Base-by-base conservation (phyloP, 352 stramenopile species). In the Achlya hypogyna region DNA sequence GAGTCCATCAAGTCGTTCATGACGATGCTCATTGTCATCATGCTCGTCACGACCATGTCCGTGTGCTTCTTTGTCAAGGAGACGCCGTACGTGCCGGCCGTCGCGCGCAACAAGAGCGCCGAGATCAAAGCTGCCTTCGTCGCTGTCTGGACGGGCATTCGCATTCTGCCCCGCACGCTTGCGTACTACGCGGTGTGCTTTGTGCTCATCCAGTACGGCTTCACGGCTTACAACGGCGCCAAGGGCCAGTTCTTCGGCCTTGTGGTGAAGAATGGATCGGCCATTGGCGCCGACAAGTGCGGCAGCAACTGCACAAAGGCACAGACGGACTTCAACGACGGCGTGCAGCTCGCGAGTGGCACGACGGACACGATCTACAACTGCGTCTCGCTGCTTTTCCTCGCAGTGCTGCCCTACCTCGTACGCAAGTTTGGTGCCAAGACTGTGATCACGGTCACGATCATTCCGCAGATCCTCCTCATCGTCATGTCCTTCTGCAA, bases 191-290 rank as follows among this genome's bases (percentile, higher is more conserved):
- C 78, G 58, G 22, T 84, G 5, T 72, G 86, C 28, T 66, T 86
- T 27, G 77, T 88, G 35, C 79, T 63, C 47, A 62, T 88, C 32
- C 69, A 82, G 64, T 88, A 78, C 65, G 79, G 79, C 10, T 83
- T 80, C 58, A 84, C 76, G 10, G 78, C 78, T 2, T 88, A 88
- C 66, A 83, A 83, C 47, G 79, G 78, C 53, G 84, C 76, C 65
- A 88, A 86, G 53, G 78, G 78, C 0, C 79, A 88, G 53, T 86
- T 84, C 62, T 88, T 86, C 34, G 78, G 78, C 2, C 73, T 84
- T 25, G 74, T 79, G 40, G 79, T 88, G 14, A 81, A 78, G 25
- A 68, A 63, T 9, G 79, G 79, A 1, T 74, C 78, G 25, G 71
- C 79, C 2, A 74, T 69, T 1, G 75, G 74, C 6, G 79, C 79